phyloP scores from a whole-genome alignment of 2,329 filamentous ascomycete genomes.

The Sclerotinia spermophila region DNA sequence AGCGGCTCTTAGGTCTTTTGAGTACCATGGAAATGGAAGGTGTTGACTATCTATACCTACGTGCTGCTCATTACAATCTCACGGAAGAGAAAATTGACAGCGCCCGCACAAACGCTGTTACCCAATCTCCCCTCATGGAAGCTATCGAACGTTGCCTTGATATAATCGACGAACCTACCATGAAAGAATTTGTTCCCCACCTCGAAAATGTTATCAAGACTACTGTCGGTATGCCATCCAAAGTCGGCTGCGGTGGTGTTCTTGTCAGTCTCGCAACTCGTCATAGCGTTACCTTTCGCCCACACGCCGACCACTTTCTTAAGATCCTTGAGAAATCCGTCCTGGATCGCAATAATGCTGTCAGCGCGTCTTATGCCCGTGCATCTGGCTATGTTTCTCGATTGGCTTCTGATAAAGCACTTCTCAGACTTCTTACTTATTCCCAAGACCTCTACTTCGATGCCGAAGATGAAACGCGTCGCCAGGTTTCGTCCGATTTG shows the following conservation, averaged over 20 bases:
- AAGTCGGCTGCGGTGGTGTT: slow-evolving; percentile 84
- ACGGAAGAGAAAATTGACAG: slow-evolving; percentile 90
- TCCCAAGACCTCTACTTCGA: slow-evolving; percentile 72
- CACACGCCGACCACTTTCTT: slow-evolving; percentile 72
- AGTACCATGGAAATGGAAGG: slow-evolving; percentile 86
- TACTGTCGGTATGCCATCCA: slow-evolving; percentile 87
- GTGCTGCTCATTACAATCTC: slow-evolving; percentile 77
- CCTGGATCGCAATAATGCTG: slow-evolving; percentile 89
- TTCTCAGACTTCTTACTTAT: slow-evolving; percentile 49
- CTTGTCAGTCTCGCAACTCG: slow-evolving; percentile 81
- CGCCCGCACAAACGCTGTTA: slow-evolving; percentile 74
- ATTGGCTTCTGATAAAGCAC: slow-evolving; percentile 47
- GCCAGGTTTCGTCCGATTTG: slow-evolving; percentile 78
- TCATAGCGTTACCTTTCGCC: slow-evolving; percentile 69
- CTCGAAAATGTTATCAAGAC: slow-evolving; percentile 78
- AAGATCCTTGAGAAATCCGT: slow-evolving; percentile 75
- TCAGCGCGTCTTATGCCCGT: slow-evolving; percentile 82
- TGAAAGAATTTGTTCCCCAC: slow-evolving; percentile 66
- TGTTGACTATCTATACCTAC: slow-evolving; percentile 89
- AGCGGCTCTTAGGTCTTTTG: slow-evolving; percentile 74
- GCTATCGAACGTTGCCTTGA: slow-evolving; percentile 88
- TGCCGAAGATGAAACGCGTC: slow-evolving; percentile 71
- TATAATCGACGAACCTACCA: slow-evolving; percentile 72
- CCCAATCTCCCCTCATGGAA: slow-evolving; percentile 84
- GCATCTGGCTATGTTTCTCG: slow-evolving; percentile 82